These are phyloP conservation scores for Anthostomella pinea DNA, from an alignment of 2,329 filamentous ascomycete genomes.

Conservation along the genomic window DNA sequence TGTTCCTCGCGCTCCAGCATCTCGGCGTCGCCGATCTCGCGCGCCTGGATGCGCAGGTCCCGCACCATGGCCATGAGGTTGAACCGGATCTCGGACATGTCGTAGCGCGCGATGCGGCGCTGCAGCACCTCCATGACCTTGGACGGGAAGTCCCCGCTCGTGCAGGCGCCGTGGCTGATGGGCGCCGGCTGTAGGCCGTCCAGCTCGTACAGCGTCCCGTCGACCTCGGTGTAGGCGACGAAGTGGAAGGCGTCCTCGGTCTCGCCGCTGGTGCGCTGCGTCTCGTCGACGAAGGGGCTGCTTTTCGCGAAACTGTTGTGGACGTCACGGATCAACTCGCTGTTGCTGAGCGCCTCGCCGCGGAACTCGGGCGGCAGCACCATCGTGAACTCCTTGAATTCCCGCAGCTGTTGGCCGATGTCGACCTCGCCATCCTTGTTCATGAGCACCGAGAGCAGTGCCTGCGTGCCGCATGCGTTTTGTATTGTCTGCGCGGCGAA, in stretches of 20 bases:
- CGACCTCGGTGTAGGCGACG: conserved; percentile 85
- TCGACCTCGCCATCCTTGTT: conserved; percentile 71
- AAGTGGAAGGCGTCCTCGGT: conserved; percentile 96
- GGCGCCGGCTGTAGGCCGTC: conserved; percentile 92
- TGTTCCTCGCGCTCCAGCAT: conserved; percentile 74
- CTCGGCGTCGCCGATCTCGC: conserved; percentile 79
- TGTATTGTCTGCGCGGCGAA: conserved; percentile 98
- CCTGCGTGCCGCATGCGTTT: conserved; percentile 96
- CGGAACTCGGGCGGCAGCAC: conserved; percentile 73
- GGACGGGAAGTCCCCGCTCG: conserved; percentile 67
- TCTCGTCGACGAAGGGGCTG: conserved; percentile 92
- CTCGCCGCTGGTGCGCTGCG: conserved; percentile 65
- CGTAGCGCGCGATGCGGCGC: conserved; percentile 80
- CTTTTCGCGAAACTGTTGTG: conserved; percentile 90
- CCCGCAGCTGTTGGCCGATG: conserved; percentile 66
- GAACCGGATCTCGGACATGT: conserved; percentile 84
- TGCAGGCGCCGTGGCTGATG: conserved; percentile 80
- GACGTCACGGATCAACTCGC: conserved; percentile 68
- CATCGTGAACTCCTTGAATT: conserved; percentile 87
- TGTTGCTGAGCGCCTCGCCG: conserved; percentile 60
- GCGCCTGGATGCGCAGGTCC: conserved; percentile 74
- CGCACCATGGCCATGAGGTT: conserved; percentile 91
- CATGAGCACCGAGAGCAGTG: conserved; percentile 83
- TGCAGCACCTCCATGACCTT: conserved; percentile 86
- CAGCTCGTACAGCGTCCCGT: conserved; percentile 83